Percentiles rank a stretch among this genome's conserved stretches.
phyloP scores from a whole-genome alignment of 306 rosid species.

The Dryas alaskensis region DNA sequence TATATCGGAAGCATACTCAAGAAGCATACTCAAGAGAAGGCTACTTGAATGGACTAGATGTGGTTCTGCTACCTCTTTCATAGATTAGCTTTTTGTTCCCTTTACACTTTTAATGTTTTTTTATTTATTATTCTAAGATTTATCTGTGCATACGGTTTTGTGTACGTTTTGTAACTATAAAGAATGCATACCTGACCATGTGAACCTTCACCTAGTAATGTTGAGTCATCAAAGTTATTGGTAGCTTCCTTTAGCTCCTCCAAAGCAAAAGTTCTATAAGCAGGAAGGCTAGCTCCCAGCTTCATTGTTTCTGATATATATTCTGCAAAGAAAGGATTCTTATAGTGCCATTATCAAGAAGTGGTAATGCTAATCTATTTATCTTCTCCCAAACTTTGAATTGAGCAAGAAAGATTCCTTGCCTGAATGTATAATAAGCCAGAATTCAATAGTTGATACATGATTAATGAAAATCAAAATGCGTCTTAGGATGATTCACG shows the following conservation, averaged over 20 bases:
- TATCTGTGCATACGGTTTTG: neutral
- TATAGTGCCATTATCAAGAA: neutral
- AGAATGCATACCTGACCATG: constrained; percentile 58
- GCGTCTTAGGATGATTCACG: neutral
- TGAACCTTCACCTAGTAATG: constrained; percentile 57
- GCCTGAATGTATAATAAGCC: neutral
- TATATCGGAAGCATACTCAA: neutral
- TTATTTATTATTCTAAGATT: no score
- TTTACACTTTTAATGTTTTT: neutral
- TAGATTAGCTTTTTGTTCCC: neutral
- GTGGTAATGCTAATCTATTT: neutral
- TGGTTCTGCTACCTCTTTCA: neutral
- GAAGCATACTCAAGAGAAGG: neutral
- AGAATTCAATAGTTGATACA: no score
- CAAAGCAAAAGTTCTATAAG: constrained; percentile 79
- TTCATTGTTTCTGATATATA: constrained; percentile 88
- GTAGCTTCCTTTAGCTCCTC: constrained; percentile 92
- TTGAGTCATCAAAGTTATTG: constrained; percentile 64
- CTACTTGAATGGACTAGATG: no score
- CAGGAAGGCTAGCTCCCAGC: constrained; percentile 79
- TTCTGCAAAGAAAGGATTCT: constrained; percentile 42
- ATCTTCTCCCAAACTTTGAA: no score
- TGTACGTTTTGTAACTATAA: neutral
- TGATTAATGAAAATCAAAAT: no score
- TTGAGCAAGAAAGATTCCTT: no score